Base-by-base conservation (phyloP, 75 land plant species). In the Adiantum capillusveneris region DNA sequence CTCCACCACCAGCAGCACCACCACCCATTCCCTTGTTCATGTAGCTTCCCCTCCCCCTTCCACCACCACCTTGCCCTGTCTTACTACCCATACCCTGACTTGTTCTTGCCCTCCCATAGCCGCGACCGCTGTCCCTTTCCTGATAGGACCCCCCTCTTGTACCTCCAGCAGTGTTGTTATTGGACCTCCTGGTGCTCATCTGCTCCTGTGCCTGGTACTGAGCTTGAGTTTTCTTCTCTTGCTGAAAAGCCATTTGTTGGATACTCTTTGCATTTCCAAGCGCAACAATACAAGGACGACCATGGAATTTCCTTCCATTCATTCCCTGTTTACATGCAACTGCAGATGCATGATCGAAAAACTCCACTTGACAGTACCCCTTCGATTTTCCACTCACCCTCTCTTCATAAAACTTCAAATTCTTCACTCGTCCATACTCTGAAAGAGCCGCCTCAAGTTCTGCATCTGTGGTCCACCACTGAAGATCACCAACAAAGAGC, bases 391-490 rank as follows among this genome's bases (percentile, higher is more conserved):
- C 98, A 72, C 94, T 88, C 14, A 91, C 94, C 55, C 80, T 83
- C 63, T 93, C 95, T 43, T 93, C 89, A 61, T 71, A 88, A 31
- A 88, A 85, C 64, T 78, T 83, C n/a, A 93, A 63, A 58, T 84
- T 87, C 64, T 88, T 93, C 11, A 84, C 80, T 44, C 68, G 70
- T 0, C 95, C 98, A 63, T 84, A 93, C 65, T 93, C 78, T 44
- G 75, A 72, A 0, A 84, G 73, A 46, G 69, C 84, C 24, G 73
- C 76, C 45, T 88, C 97, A 1, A 92, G 73, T 31, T 92, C 89
- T 1, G 97, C 89, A 73, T 92, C 98, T 9, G 90, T 85, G 17
- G 94, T 88, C 94, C 94, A 88, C 94, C 94, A 93, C 21, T 85
- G 86, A 28, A 88, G 64, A 44, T 93, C 87, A 43, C 94, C 94